phyloP scores from a whole-genome alignment of 352 stramenopile genomes.

The Phytophthora cryptogea region DNA sequence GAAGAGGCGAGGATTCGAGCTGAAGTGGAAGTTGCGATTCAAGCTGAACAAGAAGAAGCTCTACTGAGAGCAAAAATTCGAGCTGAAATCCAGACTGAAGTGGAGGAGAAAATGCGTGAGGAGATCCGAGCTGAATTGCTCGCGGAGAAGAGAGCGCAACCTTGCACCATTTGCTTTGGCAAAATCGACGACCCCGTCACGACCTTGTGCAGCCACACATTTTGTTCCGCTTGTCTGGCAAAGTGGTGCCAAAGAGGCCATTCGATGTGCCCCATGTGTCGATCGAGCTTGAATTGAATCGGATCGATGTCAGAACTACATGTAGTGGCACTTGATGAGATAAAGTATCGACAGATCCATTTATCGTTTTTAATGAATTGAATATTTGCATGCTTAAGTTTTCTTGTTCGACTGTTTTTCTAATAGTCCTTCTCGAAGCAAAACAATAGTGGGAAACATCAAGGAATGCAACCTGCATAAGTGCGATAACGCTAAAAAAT shows the following conservation, averaged over 20 bases:
- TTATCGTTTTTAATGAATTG: not conserved
- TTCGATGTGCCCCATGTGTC: slow-evolving; percentile 17
- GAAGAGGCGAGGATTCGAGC: slow-evolving; percentile 19
- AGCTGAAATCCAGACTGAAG: slow-evolving; percentile 20
- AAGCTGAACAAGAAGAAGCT: slow-evolving; percentile 17
- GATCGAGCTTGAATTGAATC: slow-evolving; percentile 10
- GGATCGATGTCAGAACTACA: not conserved
- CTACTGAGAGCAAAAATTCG: slow-evolving; percentile 15
- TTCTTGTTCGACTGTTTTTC: not conserved
- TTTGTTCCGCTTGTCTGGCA: slow-evolving; percentile 11
- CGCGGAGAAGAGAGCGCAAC: slow-evolving; percentile 10
- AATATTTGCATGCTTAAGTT: not conserved
- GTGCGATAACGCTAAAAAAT: too few species aligned
- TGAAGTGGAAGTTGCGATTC: slow-evolving; percentile 13
- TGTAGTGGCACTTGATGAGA: too few species aligned
- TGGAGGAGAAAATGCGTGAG: slow-evolving; percentile 22
- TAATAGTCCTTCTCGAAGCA: too few species aligned
- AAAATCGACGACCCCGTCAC: slow-evolving; percentile 7
- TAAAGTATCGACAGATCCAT: not conserved
- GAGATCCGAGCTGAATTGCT: slow-evolving; percentile 23
- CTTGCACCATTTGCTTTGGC: slow-evolving; percentile 21
- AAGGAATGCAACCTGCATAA: too few species aligned
- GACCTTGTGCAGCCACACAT: slow-evolving; percentile 17
- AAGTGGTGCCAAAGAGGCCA: slow-evolving; percentile 14
- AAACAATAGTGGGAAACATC: too few species aligned